Evolutionary conservation across 1,139 yeast genomes (phyloP), one percentile per base, ranked within the genome.

Genomic region (Pichia sp.): DNA sequence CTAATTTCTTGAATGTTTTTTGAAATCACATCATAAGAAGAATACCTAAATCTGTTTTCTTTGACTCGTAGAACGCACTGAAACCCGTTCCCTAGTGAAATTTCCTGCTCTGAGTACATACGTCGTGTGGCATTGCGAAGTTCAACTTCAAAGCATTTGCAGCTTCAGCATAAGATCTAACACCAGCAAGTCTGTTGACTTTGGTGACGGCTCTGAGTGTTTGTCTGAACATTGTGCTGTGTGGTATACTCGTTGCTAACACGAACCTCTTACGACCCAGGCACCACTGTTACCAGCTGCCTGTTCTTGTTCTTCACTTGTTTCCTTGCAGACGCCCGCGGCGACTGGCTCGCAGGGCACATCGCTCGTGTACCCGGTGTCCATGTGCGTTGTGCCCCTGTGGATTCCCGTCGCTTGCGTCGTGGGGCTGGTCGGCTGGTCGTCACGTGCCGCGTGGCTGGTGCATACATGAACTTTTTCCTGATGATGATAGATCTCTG

Each of bases 81-180:
- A n/a, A n/a, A n/a, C n/a, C n/a, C n/a, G n/a, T n/a, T n/a, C n/a
- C n/a, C n/a, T n/a, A 10, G 10, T 22, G 10, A 22, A 6, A 22
- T 10, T 22, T 10, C 15, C 7, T 17, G 15, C 30, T 14, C 30
- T 26, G 11, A n/a, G 25, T 34, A 61, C 77, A 62, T 54, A 80
- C 78, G 66, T 80, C 79, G 66, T 83, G 88, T 51, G 96, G 96
- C 58, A 91, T 77, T 47, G 96, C 93, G 62, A 91, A 78, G 41
- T 95, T 84, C 60, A 93, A 76, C 66, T 80, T 84, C 67, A 91
- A 75, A 34, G 45, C 19, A 52, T 84, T 69, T 49, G 82, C 73
- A 52, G 84, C 95, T 61, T 91, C 95, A 58, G 96, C 96, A 60
- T 86, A 85, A 48, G 83, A 72, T 79, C 95, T 84, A 40, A 53